Evolutionary conservation across 805 yeast genomes (phyloP).

Genomic region (Candida xyloterini): DNA sequence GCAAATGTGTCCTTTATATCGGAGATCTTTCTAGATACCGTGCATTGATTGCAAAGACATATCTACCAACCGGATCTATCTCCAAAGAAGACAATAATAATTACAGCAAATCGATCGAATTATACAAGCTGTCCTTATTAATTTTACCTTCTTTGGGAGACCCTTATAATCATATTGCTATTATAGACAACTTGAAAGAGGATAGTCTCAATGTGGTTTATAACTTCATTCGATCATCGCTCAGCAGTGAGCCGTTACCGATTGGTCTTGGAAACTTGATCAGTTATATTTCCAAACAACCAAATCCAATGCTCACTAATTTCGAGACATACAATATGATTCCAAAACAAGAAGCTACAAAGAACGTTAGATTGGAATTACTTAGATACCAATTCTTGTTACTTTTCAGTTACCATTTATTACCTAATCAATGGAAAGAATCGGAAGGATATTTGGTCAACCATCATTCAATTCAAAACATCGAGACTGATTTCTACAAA

Average conservation of each 20-base stretch:
- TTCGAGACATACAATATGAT: constrained; percentile 27
- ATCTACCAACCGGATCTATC: constrained; percentile 31
- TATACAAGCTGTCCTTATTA: constrained; percentile 51
- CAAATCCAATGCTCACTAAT: constrained; percentile 27
- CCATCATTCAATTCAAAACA: constrained; percentile 28
- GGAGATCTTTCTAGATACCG: constrained; percentile 62
- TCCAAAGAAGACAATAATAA: constrained; percentile 39
- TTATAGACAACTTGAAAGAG: constrained; percentile 48
- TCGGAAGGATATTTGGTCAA: constrained; percentile 27
- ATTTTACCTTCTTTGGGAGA: constrained; percentile 69
- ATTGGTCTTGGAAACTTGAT: constrained; percentile 48
- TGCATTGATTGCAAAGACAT: constrained; percentile 44
- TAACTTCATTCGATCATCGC: constrained; percentile 54
- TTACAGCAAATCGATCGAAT: constrained; percentile 42
- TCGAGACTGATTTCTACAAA: constrained; percentile 35
- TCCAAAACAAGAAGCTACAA: constrained; percentile 29
- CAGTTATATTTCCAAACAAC: constrained; percentile 35
- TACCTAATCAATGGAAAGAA: constrained; percentile 40
- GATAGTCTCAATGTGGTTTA: constrained; percentile 47
- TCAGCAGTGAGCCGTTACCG: constrained; percentile 48
- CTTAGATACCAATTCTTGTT: constrained; percentile 32
- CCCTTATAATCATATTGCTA: constrained; percentile 59
- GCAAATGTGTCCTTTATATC: constrained; percentile 48
- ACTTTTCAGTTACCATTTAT: constrained; percentile 36
- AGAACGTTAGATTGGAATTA: constrained; percentile 32